These are phyloP conservation scores for Discostella pseudostelligera DNA, from an alignment of 108 stramenopile genomes.

Conservation along the genomic window DNA sequence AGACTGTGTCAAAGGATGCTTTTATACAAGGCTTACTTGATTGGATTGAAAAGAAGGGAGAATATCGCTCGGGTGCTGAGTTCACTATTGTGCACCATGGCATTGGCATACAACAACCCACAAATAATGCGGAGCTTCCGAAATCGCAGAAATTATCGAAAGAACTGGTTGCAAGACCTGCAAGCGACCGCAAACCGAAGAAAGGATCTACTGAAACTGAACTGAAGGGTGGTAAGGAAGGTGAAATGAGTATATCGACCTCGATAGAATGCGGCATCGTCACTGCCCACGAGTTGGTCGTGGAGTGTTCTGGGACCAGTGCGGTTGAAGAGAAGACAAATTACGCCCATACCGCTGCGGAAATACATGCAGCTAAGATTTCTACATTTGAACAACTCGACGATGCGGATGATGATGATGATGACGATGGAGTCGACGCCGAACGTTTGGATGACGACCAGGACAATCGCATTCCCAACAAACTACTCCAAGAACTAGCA, in stretches of 20 bases:
- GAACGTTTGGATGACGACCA: slow-evolving; percentile 28
- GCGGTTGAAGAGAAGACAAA: slow-evolving; percentile 50
- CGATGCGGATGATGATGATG: slow-evolving; percentile 17
- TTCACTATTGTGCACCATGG: slow-evolving; percentile 13
- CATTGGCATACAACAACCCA: neutral
- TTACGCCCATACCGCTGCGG: too few species aligned
- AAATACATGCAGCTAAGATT: too few species aligned
- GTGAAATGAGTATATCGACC: slow-evolving; percentile 43
- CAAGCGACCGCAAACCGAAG: slow-evolving; percentile 5
- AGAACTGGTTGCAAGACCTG: neutral
- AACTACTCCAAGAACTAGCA: slow-evolving; percentile 59
- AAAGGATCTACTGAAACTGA: slow-evolving; percentile 30
- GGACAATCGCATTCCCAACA: slow-evolving; percentile 27
- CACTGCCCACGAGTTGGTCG: slow-evolving; percentile 62
- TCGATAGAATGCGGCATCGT: slow-evolving; percentile 54
- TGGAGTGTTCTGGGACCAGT: slow-evolving; percentile 52
- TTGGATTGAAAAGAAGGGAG: slow-evolving; percentile 83
- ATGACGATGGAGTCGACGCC: slow-evolving; percentile 41
- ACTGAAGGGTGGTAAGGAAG: slow-evolving; percentile 55
- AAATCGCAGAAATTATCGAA: slow-evolving; percentile 5
- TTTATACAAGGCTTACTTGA: slow-evolving; percentile 69
- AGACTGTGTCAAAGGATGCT: slow-evolving; percentile 71
- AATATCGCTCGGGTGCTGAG: slow-evolving; percentile 71
- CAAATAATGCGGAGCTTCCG: slow-evolving; percentile 5
- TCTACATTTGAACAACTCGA: too few species aligned